A percentile compares a stretch with the other conserved stretches of the same genome.
These are phyloP conservation scores for Diaporthe sp. DNA, from an alignment of 2,329 filamentous ascomycete genomes.

Conservation along the genomic window DNA sequence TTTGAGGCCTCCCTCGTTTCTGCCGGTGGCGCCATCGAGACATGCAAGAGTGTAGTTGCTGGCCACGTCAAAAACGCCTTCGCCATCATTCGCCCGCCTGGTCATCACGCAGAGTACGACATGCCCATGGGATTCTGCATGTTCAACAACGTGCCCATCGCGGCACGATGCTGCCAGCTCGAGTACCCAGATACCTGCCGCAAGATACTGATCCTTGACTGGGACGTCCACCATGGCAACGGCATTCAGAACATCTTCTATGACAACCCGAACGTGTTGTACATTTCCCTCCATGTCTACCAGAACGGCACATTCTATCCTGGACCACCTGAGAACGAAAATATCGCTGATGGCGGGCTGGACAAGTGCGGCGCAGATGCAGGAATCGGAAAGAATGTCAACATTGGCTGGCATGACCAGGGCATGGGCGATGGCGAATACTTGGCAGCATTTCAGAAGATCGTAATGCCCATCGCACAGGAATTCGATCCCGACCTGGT, in stretches of 20 bases:
- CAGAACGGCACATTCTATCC: slow-evolving; percentile 89
- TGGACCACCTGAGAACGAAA: slow-evolving; percentile 68
- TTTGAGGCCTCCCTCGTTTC: slow-evolving; percentile 86
- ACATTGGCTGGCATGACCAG: slow-evolving; percentile 76
- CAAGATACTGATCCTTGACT: slow-evolving; percentile 94
- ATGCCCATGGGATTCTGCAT: slow-evolving; percentile 94
- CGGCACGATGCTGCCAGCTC: slow-evolving; percentile 86
- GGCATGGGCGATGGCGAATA: slow-evolving; percentile 98
- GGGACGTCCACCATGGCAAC: slow-evolving; percentile 87
- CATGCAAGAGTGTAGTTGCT: slow-evolving; percentile 88
- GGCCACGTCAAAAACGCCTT: slow-evolving; percentile 93
- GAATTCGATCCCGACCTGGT: slow-evolving; percentile 96
- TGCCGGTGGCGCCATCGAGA: slow-evolving; percentile 94
- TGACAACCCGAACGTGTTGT: slow-evolving; percentile 92
- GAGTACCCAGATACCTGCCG: slow-evolving; percentile 85
- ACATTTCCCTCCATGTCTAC: slow-evolving; percentile 95
- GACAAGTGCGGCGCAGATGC: slow-evolving; percentile 68
- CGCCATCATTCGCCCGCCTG: slow-evolving; percentile 93
- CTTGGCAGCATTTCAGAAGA: slow-evolving; percentile 93
- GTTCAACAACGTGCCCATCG: slow-evolving; percentile 97
- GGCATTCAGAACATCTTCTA: slow-evolving; percentile 98
- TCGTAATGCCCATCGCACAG: slow-evolving; percentile 94
- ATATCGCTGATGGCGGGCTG: slow-evolving; percentile 71
- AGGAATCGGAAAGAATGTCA: slow-evolving; percentile 73
- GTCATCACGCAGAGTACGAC: slow-evolving; percentile 92